Evolutionary conservation across 2,329 filamentous ascomycete species (phyloP).

Genomic region (Aspergillus ochraceoroseus): DNA sequence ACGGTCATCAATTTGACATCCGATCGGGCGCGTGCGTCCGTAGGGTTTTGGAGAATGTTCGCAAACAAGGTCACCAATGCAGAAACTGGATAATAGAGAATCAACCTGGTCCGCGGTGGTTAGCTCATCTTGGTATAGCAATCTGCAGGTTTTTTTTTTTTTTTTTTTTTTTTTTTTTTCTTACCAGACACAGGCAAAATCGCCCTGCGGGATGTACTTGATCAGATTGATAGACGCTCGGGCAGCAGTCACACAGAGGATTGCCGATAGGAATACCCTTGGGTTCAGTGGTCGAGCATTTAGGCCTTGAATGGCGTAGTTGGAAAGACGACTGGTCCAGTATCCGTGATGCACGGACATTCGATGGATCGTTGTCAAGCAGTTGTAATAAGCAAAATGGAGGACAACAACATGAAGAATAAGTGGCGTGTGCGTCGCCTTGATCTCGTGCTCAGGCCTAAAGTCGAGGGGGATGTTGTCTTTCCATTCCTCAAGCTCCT

Average conservation of each 20-base stretch:
- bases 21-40: slow-evolving; percentile 79
- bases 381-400: slow-evolving; percentile 97
- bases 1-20: slow-evolving; percentile 88
- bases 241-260: slow-evolving; percentile 86
- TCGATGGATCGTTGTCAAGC: slow-evolving; percentile 91
- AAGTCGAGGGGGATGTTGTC: slow-evolving; percentile 92
- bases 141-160: too few species aligned
- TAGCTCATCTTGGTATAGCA: too few species aligned
- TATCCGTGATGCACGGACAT: slow-evolving; percentile 98
- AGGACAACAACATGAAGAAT: slow-evolving; percentile 90
- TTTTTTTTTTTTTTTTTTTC: too few species aligned
- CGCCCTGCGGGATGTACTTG: slow-evolving; percentile 92
- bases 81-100: slow-evolving; percentile 94
- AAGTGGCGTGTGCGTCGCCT: slow-evolving; percentile 84
- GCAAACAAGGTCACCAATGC: slow-evolving; percentile 92
- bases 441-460: slow-evolving; percentile 94
- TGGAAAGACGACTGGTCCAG: slow-evolving; percentile 91
- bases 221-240: slow-evolving; percentile 88
- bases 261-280: slow-evolving; percentile 87
- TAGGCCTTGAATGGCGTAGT: slow-evolving; percentile 90
- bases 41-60: slow-evolving; percentile 91
- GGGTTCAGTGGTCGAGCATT: slow-evolving; percentile 90
- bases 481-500: slow-evolving; percentile 90
- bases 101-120: slow-evolving; percentile 58
- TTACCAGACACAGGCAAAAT: slow-evolving; percentile 92